Conservation (phyloP, 495 filamentous ascomycete genomes). For the Aspergillus nanangensis region DNA sequence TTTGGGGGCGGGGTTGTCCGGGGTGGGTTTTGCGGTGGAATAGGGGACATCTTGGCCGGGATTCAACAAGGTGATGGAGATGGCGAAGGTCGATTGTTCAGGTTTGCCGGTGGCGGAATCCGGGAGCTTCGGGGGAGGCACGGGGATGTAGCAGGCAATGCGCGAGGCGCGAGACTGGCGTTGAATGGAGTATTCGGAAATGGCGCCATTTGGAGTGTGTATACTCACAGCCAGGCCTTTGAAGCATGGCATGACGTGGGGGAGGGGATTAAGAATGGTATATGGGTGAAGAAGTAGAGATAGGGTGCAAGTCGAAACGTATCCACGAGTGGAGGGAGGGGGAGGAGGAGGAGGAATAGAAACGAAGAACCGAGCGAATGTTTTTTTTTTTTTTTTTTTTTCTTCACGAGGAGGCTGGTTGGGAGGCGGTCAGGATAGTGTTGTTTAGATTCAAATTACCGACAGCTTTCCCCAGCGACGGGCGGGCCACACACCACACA, state of each 20-base stretch:
- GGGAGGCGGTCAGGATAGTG: conserved; percentile 20
- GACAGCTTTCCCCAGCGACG: conserved; percentile 8
- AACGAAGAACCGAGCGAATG: background rate
- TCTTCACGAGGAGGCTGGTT: conserved; percentile 7
- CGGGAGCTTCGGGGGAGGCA: conserved; percentile 78
- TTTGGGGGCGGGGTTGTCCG: conserved; percentile 67
- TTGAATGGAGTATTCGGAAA: conserved; percentile 90
- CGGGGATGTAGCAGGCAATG: conserved; percentile 95
- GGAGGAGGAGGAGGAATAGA: no score
- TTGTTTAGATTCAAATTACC: conserved; percentile 11
- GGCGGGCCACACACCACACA: no score
- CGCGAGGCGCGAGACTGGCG: conserved; percentile 85
- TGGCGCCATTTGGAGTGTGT: conserved; percentile 81
- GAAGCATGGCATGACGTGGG: conserved; percentile 82
- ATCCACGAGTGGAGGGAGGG: no score
- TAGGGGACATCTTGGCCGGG: conserved; percentile 85
- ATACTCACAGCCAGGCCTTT: conserved; percentile 96
- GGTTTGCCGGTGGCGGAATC: conserved; percentile 62
- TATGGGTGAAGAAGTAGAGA: no score
- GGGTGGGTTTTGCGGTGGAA: conserved; percentile 71
- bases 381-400: background rate
- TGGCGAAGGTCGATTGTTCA: conserved; percentile 89
- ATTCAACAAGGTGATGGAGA: conserved; percentile 93
- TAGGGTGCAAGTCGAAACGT: no score
- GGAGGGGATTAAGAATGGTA: no score